phyloP scores from a whole-genome alignment of 2,329 filamentous ascomycete genomes.

The Rhexocercosporidium sp. region DNA sequence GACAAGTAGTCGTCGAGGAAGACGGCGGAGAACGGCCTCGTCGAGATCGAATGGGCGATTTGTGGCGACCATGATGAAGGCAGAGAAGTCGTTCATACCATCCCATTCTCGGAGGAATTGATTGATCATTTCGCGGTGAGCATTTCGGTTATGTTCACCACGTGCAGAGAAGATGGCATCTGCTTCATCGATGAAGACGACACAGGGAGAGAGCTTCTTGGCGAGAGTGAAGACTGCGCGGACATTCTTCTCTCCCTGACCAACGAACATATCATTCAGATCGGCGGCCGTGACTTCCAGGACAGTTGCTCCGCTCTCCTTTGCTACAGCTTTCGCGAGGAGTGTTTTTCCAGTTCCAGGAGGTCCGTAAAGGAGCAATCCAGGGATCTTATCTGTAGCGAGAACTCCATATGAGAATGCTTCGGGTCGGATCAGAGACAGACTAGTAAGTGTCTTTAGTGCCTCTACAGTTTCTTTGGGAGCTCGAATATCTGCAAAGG shows the following conservation, averaged over 20 bases:
- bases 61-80: slow-evolving; percentile 98
- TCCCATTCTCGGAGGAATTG: slow-evolving; percentile 98
- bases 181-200: slow-evolving; percentile 97
- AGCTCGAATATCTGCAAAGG: slow-evolving; percentile 86
- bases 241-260: slow-evolving; percentile 95
- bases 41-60: slow-evolving; percentile 96
- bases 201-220: slow-evolving; percentile 86
- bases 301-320: slow-evolving; percentile 71
- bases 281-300: slow-evolving; percentile 90
- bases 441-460: slow-evolving; percentile 84
- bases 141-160: slow-evolving; percentile 65
- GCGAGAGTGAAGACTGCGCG: slow-evolving; percentile 89
- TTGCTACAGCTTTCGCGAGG: slow-evolving; percentile 71
- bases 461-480: slow-evolving; percentile 83
- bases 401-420: slow-evolving; percentile 97
- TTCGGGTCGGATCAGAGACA: slow-evolving; percentile 86
- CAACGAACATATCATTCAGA: slow-evolving; percentile 96
- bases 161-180: slow-evolving; percentile 89
- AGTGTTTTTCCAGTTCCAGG: slow-evolving; percentile 80
- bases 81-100: slow-evolving; percentile 78
- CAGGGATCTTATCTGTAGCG: slow-evolving; percentile 87
- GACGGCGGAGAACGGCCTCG: slow-evolving; percentile 78
- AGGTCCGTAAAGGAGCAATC: slow-evolving; percentile 85
- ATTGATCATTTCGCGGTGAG: slow-evolving; percentile 88
- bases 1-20: slow-evolving; percentile 74